Evolutionary conservation across 108 stramenopile species (phyloP), one percentile per base, ranked within the genome.

Genomic region (Skeletonema grethae): DNA sequence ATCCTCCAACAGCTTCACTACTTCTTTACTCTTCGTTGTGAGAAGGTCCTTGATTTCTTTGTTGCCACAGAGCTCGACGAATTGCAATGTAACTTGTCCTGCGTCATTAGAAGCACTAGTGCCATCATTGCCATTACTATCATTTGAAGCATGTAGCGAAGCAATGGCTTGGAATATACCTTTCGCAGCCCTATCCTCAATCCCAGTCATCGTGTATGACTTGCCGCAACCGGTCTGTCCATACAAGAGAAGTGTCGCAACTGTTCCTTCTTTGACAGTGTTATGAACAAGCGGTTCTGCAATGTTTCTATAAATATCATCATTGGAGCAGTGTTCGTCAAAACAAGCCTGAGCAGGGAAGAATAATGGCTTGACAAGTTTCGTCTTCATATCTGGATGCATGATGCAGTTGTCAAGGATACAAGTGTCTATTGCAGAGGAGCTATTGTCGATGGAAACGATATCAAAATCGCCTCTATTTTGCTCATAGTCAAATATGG

Each of bases 211-310:
- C 1, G 86, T 86, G 63, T 78, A 76, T 10, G 78, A 84, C 34
- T 88, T 84, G 2, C 86, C 86, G 34, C 66, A 63, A 3, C 88
- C 88, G 4, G 88, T 89, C 69, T 90, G 89, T 30, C 89, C 89
- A 41, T 84, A 88, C 74, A 87, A 80, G 18, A 90, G 72, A 53
- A 85, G 75, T 2, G 87, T 85, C 34, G 78, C 18, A 20, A 53
- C 73, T 2, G 77, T 55, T 29, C 82, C 75, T 29, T 78, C 85
- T 53, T 65, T 59, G 22, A 75, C 63, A 24, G 77, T 80, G 45
- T 67, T 25, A n/a, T 69, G 25, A 15, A 90, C 82, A n/a, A 86
- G 65, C 15, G 87, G 84, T 50, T 70, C 61, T 9, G 83, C 74
- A 20, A 83, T 58, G 34, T 77, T 61, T 39, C 16, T 65, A 66